phyloP scores from a whole-genome alignment of 768 basidiomycete genomes.

The Russula abietina region DNA sequence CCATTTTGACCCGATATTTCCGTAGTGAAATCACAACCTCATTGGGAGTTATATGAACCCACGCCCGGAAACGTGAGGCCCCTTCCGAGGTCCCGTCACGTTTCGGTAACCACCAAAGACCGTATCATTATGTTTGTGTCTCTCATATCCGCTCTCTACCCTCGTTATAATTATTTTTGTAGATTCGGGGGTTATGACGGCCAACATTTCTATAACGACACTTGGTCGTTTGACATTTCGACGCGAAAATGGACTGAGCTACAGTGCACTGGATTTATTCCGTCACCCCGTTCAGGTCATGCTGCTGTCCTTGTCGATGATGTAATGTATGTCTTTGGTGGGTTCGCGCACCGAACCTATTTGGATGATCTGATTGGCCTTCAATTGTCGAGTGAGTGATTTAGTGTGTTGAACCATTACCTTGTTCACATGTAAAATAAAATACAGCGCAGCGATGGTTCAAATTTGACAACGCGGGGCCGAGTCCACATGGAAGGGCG shows the following conservation, averaged over 20 bases:
- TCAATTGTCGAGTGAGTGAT: too few relatives aligned
- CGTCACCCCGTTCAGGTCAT: conserved; percentile 91
- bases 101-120: conserved; percentile 75
- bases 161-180: conserved; percentile 2
- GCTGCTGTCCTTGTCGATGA: conserved; percentile 97
- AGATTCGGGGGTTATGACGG: conserved; percentile 98
- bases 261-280: conserved; percentile 94
- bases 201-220: conserved; percentile 97
- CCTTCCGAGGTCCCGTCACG: conserved; percentile 85
- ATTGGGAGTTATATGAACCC: conserved; percentile 79
- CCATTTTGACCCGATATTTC: conserved; percentile 9
- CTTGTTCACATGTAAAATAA: too few relatives aligned
- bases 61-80: conserved; percentile 50
- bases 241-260: conserved; percentile 86
- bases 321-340: conserved; percentile 90
- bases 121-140: conserved; percentile 19
- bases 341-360: conserved; percentile 28
- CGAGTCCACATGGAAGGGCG: too few relatives aligned
- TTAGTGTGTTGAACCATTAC: too few relatives aligned
- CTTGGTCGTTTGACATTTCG: conserved; percentile 80
- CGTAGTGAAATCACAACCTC: conserved; percentile 69
- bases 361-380: too few relatives aligned
- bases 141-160: conserved; percentile 14
- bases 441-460: too few relatives aligned
- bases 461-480: too few relatives aligned